Percentiles rank a stretch among this genome's conserved stretches.
These are phyloP conservation scores for Mortierella sp. DNA, from an alignment of 371 early-diverging fungal species.

Conservation along the genomic window DNA sequence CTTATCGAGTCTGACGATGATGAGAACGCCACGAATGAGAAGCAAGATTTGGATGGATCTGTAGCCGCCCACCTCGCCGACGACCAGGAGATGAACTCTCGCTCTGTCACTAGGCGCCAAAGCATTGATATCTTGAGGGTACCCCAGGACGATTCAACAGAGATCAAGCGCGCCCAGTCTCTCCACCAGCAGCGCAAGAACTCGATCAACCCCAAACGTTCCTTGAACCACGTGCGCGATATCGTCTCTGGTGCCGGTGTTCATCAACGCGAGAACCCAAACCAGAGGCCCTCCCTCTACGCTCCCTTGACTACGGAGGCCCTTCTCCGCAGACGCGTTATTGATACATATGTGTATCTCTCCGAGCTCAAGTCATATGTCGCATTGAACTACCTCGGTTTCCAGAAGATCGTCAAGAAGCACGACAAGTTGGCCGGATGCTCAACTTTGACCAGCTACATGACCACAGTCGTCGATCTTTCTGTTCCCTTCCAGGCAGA, in stretches of 20 bases:
- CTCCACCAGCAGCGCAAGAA: conserved; percentile 23
- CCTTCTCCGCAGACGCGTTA: conserved; percentile 45
- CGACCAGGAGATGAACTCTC: not conserved
- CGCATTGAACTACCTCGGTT: conserved; percentile 95
- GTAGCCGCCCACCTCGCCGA: no score
- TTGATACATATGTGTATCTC: conserved; percentile 60
- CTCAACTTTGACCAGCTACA: conserved; percentile 58
- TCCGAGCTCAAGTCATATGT: conserved; percentile 92
- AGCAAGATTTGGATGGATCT: not conserved
- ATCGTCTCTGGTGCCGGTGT: conserved; percentile 28
- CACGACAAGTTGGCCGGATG: conserved; percentile 90
- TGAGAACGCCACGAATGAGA: conserved; percentile 11
- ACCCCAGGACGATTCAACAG: not conserved
- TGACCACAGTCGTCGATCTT: conserved; percentile 70
- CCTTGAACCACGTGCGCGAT: conserved; percentile 34
- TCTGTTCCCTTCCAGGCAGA: conserved; percentile 72
- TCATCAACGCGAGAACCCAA: conserved; percentile 27
- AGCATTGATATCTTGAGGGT: conserved; percentile 11
- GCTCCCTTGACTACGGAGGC: conserved; percentile 51
- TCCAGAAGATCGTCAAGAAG: conserved; percentile 96
- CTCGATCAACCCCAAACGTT: conserved; percentile 17
- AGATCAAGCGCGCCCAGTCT: conserved; percentile 13
- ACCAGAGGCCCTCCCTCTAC: conserved; percentile 37
- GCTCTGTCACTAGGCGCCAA: conserved; percentile 3
- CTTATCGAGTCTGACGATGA: conserved; percentile 41